Base-by-base conservation (phyloP, 1,284 basidiomycete genomes). In the Vanrija pseudolonga region DNA sequence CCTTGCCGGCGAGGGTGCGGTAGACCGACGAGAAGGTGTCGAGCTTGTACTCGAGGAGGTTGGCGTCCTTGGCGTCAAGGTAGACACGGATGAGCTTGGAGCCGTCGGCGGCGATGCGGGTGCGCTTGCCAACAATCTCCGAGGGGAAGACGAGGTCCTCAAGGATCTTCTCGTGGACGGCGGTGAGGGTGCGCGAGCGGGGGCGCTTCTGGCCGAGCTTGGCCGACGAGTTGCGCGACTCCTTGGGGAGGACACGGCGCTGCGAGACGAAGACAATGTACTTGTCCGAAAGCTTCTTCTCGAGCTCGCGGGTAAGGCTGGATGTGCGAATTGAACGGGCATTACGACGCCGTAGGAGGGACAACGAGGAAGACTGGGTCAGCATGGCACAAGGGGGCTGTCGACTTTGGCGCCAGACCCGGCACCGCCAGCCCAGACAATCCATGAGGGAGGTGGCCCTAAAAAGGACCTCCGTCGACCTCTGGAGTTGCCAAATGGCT, bases 61-160 rank as follows among this genome's bases (percentile, higher is more conserved):
- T 98, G 61, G 92, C 85, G 77, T 99, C 96, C 80, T 98, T 98
- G 65, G 92, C 84, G 84, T 99, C 96, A 66, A 98, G 88, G 84
- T 93, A 89, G 92, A 95, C 92, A 85, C 91, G 90, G 76, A 94
- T 82, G 62, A 93, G 82, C 82, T 94, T 95, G 70, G 87, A 86
- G 67, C 93, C 93, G 69, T 96, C 93, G 59, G 88, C 85, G 51
- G 84, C 83, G 61, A 95, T 85, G 68, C 95, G 89, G 69, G 90
- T 95, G 78, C 96, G 83, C 88, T 98, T 98, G 74, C 94, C 96
- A 66, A 93, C 89, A 78, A 99, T 98, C 83, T 98, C 96, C 41
- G 92, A 94, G 66, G 96, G 96, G 86, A 86, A 97, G 58, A 99
- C 95, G 62, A 99, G 89, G 80, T 99, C 96, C 80, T 98, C 96